Evolutionary conservation across 1,284 basidiomycete genomes (phyloP), one percentile per base, ranked within the genome.

Genomic region (Rhizoctonia solani): DNA sequence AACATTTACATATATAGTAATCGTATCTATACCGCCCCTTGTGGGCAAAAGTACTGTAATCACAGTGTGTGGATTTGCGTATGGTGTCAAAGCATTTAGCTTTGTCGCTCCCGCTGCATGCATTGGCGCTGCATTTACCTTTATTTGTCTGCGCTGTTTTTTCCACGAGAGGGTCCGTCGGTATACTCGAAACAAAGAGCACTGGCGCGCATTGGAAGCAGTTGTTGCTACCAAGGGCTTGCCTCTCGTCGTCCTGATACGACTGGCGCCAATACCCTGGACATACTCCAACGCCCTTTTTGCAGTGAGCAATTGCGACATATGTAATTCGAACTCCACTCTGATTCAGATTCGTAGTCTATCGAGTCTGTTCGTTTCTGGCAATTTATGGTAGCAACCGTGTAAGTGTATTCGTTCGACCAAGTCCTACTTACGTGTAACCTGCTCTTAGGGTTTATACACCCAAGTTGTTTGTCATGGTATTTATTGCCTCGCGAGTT

Each of bases 211-310:
- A n/a, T 75, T 92, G 37, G 89, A 91, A 75, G 77, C 83, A 1
- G 88, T 91, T 46, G 81, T 92, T 50, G 90, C 78, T 71, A 82
- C 85, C 13, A 88, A 87, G 74, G 88, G 90, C 5, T 78, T 93
- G 13, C 87, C 87, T 16, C 78, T 93, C 25, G 89, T 93, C 50
- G 83, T 91, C 71, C 81, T 93, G 50, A 87, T 93, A 71, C 85
- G 91, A 16, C 76, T 90, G 21, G 92, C 88, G 4, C 88, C 92
- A 1, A 85, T 93, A 74, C 90, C 91, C 61, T 88, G 89, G 89
- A 87, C 87, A 0, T 93, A 92, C 73, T 85, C 88, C 16, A 93
- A 92, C 71, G 80, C 86, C 0, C 78, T 92, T 11, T 91, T n/a
- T 73, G 87, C 90, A 41, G 89, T 89, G 70, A 78, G 87, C 79